These are phyloP conservation scores for Candida ortonii DNA, from an alignment of 805 yeast species.

Conservation along the genomic window DNA sequence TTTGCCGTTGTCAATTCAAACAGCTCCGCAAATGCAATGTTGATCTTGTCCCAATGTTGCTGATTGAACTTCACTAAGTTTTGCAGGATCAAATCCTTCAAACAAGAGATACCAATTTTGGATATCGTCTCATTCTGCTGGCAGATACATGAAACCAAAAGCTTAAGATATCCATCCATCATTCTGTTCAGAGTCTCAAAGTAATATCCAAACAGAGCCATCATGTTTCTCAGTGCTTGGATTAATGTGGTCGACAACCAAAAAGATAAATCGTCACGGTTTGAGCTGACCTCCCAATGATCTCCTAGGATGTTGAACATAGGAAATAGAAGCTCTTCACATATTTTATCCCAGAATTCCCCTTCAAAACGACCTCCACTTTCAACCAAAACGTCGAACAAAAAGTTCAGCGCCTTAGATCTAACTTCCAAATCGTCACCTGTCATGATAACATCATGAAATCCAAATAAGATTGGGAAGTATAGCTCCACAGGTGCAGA, in stretches of 20 bases:
- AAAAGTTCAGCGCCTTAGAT: slow-evolving; percentile 75
- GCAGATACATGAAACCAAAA: slow-evolving; percentile 84
- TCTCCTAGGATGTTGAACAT: slow-evolving; percentile 77
- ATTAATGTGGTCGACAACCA: slow-evolving; percentile 97
- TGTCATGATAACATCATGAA: slow-evolving; percentile 85
- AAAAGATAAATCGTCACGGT: slow-evolving; percentile 83
- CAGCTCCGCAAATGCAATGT: slow-evolving; percentile 60
- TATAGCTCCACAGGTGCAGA: slow-evolving; percentile 57
- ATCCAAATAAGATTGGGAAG: slow-evolving; percentile 84
- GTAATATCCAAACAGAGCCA: slow-evolving; percentile 77
- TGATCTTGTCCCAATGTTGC: slow-evolving; percentile 73
- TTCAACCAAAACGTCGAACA: slow-evolving; percentile 77
- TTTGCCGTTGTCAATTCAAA: slow-evolving; percentile 83
- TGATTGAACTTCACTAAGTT: slow-evolving; percentile 63
- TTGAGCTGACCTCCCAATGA: slow-evolving; percentile 69
- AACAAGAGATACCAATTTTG: slow-evolving; percentile 87
- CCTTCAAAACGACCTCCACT: slow-evolving; percentile 75
- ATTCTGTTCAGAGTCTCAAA: slow-evolving; percentile 72
- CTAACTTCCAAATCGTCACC: slow-evolving; percentile 95
- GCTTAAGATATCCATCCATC: slow-evolving; percentile 73
- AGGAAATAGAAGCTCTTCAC: slow-evolving; percentile 80
- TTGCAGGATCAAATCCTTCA: slow-evolving; percentile 73
- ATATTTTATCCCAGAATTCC: slow-evolving; percentile 79
- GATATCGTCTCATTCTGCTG: slow-evolving; percentile 98
- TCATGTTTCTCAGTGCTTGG: slow-evolving; percentile 88